Base-by-base conservation (phyloP, 148 eudicot species). In the Camellia sinensis region DNA sequence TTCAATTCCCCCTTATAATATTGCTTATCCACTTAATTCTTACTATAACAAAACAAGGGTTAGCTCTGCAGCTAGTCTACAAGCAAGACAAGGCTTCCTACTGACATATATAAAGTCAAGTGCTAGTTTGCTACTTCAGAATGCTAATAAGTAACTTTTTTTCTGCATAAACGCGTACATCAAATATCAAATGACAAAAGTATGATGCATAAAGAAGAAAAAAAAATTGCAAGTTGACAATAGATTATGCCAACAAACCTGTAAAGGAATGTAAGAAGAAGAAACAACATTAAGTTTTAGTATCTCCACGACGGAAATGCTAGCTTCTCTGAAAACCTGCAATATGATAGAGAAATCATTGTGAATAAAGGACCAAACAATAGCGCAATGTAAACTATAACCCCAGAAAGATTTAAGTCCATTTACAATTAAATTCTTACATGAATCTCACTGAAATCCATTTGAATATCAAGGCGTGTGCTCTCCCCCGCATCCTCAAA, bases 361-460 rank as follows among this genome's bases (percentile, higher is more conserved):
- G 69, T 79, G 60, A 75, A 68, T n/a, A 56, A 41, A 70, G 46
- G 69, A 56, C 62, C 62, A 76, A 68, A 79, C 76, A 22, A 53
- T 19, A 43, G 41, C 22, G 46, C 15, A 61, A 5, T 53, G 12
- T n/a, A 41, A 53, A 61, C 12, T 45, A 71, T 71, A 48, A 74
- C 19, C 66, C 46, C 65, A 17, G 62, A 48, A 60, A 75, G 69
- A 3, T 65, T 66, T 50, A 53, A 62, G 21, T 44, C 40, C 14
- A 75, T 78, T 46, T 53, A 18, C 46, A 63, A 48, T 52, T 44
- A 74, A 77, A 79, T 22, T 37, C 94, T 82, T 89, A 96, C 99
- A 89, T 93, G 91, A 84, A 96, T 93, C 87, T 96, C 98, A 83
- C 99, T 91, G 83, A 93, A 89, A 82, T 96, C 98, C 87, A 96